Evolutionary conservation across 1,284 basidiomycete genomes (phyloP).

Genomic region (Psilocybe mexicana): DNA sequence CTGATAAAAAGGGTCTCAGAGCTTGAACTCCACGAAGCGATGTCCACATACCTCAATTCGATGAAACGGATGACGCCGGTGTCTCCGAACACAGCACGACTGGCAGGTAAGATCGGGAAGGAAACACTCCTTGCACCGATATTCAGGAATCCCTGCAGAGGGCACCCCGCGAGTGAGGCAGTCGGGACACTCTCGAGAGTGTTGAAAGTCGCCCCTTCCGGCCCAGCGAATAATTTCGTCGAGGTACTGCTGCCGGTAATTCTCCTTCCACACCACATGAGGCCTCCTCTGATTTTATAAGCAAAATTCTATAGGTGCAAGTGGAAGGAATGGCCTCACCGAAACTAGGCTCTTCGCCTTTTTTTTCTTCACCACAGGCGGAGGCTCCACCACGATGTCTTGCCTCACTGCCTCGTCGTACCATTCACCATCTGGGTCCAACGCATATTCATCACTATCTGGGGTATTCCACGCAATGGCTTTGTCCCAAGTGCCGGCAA

Average conservation of each 20-base stretch:
- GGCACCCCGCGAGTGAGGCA: not conserved
- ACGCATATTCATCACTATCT: no score
- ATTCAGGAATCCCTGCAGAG: not conserved
- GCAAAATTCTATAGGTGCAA: not conserved
- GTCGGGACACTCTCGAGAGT: not conserved
- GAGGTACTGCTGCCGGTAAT: not conserved
- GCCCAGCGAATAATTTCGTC: conserved; percentile 1
- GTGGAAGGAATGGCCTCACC: not conserved
- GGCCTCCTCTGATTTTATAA: not conserved
- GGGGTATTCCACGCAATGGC: not conserved
- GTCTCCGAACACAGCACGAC: conserved; percentile 4
- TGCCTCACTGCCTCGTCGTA: not conserved
- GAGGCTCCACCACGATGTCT: not conserved
- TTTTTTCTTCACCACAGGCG: not conserved
- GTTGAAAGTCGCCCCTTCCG: not conserved
- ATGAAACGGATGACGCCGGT: conserved; percentile 7
- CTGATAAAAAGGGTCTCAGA: not conserved
- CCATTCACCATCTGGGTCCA: not conserved
- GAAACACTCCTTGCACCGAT: conserved; percentile 13
- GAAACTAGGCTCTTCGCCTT: not conserved
- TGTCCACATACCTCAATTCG: conserved; percentile 6
- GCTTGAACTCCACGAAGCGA: not conserved
- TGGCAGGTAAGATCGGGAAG: conserved; percentile 2
- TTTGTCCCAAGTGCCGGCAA: not conserved
- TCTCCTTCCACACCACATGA: not conserved